phyloP scores from a whole-genome alignment of 2,329 filamentous ascomycete genomes.

The Immersiporthe knoxdaviesiana region DNA sequence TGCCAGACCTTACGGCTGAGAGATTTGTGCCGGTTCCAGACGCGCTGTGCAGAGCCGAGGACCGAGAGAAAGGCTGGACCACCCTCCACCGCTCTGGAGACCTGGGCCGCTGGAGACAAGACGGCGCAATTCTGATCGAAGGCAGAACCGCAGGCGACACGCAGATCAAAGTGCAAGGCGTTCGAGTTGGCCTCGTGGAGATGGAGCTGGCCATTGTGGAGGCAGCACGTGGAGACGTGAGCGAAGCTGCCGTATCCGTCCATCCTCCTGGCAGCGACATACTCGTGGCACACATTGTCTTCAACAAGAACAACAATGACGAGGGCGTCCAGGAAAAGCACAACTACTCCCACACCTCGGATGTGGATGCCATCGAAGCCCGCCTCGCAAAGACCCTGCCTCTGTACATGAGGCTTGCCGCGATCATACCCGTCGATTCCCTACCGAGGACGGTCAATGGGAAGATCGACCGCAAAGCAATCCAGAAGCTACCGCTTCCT shows the following conservation, averaged over 20 bases:
- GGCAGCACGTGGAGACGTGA: neutral
- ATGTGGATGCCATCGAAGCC: constrained; percentile 24
- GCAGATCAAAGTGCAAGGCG: constrained; percentile 47
- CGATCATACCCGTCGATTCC: constrained; percentile 47
- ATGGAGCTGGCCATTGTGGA: constrained; percentile 12
- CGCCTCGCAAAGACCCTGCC: neutral
- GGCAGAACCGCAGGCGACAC: constrained; percentile 45
- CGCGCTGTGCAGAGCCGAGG: constrained; percentile 20
- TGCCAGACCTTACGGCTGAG: constrained; percentile 30
- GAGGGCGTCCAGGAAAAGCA: constrained; percentile 28
- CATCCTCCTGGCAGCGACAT: neutral
- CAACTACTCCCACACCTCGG: too few relatives aligned
- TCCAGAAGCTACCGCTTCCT: too few relatives aligned
- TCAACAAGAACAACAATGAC: constrained; percentile 29
- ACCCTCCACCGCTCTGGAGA: constrained; percentile 47
- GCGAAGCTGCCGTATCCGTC: constrained; percentile 10
- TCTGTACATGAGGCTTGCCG: constrained; percentile 34
- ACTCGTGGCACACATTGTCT: constrained; percentile 10
- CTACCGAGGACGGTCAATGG: neutral
- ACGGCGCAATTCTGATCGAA: constrained; percentile 38
- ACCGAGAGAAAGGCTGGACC: constrained; percentile 27
- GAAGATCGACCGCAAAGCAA: neutral
- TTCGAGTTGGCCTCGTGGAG: constrained; percentile 42
- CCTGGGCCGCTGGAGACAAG: constrained; percentile 41
- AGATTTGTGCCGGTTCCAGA: constrained; percentile 21